These are phyloP conservation scores for Colletotrichum melonis DNA, from an alignment of 2,329 filamentous ascomycete genomes.

Conservation along the genomic window DNA sequence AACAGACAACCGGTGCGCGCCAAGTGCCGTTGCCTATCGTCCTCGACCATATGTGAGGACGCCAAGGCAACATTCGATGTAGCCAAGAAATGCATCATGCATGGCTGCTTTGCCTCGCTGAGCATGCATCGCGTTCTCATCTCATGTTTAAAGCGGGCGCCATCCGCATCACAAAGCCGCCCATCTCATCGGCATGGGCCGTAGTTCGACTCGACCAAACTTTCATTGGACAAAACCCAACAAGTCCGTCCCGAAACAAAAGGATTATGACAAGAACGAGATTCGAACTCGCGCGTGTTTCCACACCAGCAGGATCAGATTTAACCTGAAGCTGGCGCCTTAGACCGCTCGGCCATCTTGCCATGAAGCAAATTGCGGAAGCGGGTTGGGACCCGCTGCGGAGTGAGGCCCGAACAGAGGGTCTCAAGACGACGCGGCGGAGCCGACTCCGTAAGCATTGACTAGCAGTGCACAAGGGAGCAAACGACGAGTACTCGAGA, in stretches of 20 bases:
- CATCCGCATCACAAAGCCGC: too few relatives aligned
- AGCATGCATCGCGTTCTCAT: neutral
- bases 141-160: neutral
- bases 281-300: constrained; percentile 32
- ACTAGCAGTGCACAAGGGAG: neutral
- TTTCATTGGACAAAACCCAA: too few relatives aligned
- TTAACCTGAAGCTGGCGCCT: constrained; percentile 31
- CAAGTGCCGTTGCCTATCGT: neutral
- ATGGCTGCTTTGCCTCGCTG: neutral
- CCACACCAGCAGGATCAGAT: constrained; percentile 18
- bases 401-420: neutral
- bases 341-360: constrained; percentile 34
- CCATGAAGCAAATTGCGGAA: neutral
- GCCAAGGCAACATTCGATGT: neutral
- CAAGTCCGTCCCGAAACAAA: neutral
- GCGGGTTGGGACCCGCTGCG: neutral
- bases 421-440: neutral
- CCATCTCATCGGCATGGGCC: neutral
- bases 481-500: neutral
- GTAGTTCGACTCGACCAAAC: too few relatives aligned
- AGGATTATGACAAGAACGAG: constrained; percentile 28
- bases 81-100: neutral
- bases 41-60: neutral
- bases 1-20: neutral
- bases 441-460: neutral